A percentile compares a stretch with the other conserved stretches of the same genome.
These are phyloP conservation scores for Botrytis hyacinthi DNA, from an alignment of 2,329 filamentous ascomycete genomes.

Conservation along the genomic window DNA sequence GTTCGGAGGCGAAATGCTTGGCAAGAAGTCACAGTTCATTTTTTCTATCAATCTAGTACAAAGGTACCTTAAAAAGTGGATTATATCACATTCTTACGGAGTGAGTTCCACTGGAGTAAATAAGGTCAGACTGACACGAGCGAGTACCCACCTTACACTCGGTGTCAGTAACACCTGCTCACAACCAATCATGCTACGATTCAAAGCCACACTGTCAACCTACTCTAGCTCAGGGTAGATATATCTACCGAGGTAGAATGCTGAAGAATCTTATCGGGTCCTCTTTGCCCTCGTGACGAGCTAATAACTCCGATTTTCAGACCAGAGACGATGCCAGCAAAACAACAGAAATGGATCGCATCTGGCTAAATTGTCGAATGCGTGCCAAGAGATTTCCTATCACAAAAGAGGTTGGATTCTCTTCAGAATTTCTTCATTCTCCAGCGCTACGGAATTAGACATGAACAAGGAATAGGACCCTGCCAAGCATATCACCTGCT, in stretches of 20 bases:
- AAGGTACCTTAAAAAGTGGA: constrained; percentile 1
- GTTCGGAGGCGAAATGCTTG: constrained; percentile 8
- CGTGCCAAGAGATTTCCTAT: background rate
- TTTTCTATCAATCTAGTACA: background rate
- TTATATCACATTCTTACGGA: background rate
- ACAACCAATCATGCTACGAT: background rate
- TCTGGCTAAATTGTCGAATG: background rate
- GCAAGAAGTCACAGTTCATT: background rate
- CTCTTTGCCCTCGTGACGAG: background rate
- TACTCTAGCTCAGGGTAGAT: background rate
- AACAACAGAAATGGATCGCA: background rate
- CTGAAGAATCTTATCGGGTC: background rate
- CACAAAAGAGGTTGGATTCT: background rate
- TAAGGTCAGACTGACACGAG: background rate
- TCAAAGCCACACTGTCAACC: background rate
- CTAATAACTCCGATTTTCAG: background rate
- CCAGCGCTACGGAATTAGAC: background rate
- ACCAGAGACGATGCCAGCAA: background rate
- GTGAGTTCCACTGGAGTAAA: background rate
- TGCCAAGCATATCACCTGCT: background rate
- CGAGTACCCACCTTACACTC: background rate
- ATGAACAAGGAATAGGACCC: background rate
- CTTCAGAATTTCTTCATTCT: no score
- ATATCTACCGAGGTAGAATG: background rate
- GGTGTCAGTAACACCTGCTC: background rate